Evolutionary conservation across 2,329 filamentous ascomycete species (phyloP).

Genomic region (Elsinoe australis): DNA sequence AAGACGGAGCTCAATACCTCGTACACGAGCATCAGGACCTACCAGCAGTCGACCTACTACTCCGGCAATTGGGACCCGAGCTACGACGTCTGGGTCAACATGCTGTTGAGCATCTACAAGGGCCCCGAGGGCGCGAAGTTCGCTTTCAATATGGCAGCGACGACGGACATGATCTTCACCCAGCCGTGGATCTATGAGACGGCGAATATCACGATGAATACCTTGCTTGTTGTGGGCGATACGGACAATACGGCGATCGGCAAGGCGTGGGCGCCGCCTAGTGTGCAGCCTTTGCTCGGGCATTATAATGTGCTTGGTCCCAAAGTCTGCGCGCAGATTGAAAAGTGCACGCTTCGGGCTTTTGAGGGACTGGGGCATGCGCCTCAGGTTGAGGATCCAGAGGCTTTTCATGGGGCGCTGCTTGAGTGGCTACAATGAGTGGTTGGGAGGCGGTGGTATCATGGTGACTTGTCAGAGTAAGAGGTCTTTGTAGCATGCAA

Average conservation of each 20-base stretch:
- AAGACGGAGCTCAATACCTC: conserved; percentile 15
- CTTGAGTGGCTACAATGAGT: not conserved
- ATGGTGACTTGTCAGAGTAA: too few species aligned
- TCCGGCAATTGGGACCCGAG: conserved; percentile 38
- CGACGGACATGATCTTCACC: conserved; percentile 50
- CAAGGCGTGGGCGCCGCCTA: conserved; percentile 39
- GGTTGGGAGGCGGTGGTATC: too few species aligned
- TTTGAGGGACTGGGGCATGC: not conserved
- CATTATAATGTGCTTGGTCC: conserved; percentile 8
- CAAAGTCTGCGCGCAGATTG: not conserved
- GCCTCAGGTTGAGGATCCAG: conserved; percentile 1
- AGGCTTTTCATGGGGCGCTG: conserved; percentile 2
- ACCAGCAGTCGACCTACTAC: conserved; percentile 3
- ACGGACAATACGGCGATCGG: conserved; percentile 51
- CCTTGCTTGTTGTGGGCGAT: conserved; percentile 45
- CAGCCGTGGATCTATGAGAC: conserved; percentile 48
- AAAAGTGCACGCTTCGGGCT: not conserved
- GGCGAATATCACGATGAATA: conserved; percentile 38
- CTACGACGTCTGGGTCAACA: conserved; percentile 50
- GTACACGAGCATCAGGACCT: conserved; percentile 18
- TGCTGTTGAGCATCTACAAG: conserved; percentile 48
- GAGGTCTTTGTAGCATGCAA: too few species aligned
- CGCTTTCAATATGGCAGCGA: conserved; percentile 43
- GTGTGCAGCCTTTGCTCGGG: conserved; percentile 12
- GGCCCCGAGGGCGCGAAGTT: conserved; percentile 39